Evolutionary conservation across 2,329 filamentous ascomycete species (phyloP), one percentile per base, ranked within the genome.

Genomic region (Trichophyton mentagrophytes): DNA sequence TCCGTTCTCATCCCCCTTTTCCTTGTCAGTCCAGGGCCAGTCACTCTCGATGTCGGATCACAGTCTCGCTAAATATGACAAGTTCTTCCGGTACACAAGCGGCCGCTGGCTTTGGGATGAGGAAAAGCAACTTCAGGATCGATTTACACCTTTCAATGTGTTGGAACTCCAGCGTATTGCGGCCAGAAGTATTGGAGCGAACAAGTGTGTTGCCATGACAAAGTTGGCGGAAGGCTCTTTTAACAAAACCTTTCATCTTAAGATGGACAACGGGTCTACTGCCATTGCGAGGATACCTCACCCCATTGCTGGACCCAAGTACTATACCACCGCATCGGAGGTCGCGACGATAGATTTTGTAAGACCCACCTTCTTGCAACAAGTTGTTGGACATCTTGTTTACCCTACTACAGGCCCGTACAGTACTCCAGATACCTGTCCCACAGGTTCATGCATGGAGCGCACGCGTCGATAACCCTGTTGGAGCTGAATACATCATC

Each of bases 401-500:
- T 27, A 17, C 17, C 22, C 25, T 33, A 58, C 22, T 15, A 22
- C 49, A 69, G 67, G 59, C 27, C 13, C 60, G 60, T 22, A 40
- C n/a, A 15, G 55, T 57, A 20, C 55, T 57, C 8, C n/a, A 57
- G 8, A 20, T 57, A 36, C 60, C 56, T 7, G 36, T 46, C 6
- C 60, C 55, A 3, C 38, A 40, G n/a, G 42, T 58, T 22, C 46
- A 36, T 9, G 46, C 42, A 4, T 61, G 44, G 30, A 30, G 8
- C 36, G 20, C 63, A 68, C n/a, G 4, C 5, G 20, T 15, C 11
- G 65, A 73, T 17, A 77, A 76, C 63, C 63, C 73, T 8, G 70
- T 74, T 53, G 72, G 73, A 17, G 71, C 72, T 56, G 73, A 75
- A 64, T 77, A 74, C 60, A 72, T 78, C 27, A 67, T 77, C 20